phyloP scores from a whole-genome alignment of 345 rosid species.

The Rhodomyrtus tomentosa region DNA sequence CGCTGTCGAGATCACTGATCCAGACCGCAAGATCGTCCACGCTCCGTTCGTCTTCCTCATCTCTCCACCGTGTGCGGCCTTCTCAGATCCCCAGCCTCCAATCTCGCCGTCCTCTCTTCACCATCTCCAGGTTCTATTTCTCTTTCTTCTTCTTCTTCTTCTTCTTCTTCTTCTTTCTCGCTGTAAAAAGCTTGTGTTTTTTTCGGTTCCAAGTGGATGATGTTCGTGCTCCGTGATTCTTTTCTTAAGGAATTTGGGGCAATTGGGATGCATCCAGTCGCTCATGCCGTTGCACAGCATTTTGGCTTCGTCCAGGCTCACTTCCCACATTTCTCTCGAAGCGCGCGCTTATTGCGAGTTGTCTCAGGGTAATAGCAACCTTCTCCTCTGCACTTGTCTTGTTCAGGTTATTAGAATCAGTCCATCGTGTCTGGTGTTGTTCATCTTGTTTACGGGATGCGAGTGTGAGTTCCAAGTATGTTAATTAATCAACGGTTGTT shows the following conservation, averaged over 20 bases:
- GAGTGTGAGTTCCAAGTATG: background rate
- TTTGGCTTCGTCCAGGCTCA: constrained; percentile 8
- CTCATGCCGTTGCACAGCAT: constrained; percentile 16
- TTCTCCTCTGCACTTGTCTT: background rate
- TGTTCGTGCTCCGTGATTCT: background rate
- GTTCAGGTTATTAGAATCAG: background rate
- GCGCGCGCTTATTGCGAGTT: constrained; percentile 20
- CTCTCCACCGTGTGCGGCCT: constrained; percentile 4
- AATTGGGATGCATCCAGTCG: constrained; percentile 9
- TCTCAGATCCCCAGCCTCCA: background rate
- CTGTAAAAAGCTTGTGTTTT: background rate
- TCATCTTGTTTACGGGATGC: background rate
- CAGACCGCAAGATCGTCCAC: constrained; percentile 7
- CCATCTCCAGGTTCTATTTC: constrained; percentile 4
- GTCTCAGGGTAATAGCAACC: constrained; percentile 13
- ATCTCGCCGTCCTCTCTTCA: constrained; percentile 7
- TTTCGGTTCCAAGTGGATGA: background rate
- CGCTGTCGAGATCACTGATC: constrained; percentile 7
- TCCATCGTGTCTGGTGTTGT: background rate
- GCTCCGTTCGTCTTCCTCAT: constrained; percentile 3
- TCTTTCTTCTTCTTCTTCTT: background rate
- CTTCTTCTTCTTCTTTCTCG: background rate
- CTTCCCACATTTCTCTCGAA: constrained; percentile 10
- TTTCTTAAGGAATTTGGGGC: constrained; percentile 4
- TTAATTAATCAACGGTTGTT: background rate